Percentiles rank a stretch among this genome's conserved stretches.
Evolutionary conservation across 768 basidiomycete species (phyloP).

Genomic region (Tulasnella sp.): DNA sequence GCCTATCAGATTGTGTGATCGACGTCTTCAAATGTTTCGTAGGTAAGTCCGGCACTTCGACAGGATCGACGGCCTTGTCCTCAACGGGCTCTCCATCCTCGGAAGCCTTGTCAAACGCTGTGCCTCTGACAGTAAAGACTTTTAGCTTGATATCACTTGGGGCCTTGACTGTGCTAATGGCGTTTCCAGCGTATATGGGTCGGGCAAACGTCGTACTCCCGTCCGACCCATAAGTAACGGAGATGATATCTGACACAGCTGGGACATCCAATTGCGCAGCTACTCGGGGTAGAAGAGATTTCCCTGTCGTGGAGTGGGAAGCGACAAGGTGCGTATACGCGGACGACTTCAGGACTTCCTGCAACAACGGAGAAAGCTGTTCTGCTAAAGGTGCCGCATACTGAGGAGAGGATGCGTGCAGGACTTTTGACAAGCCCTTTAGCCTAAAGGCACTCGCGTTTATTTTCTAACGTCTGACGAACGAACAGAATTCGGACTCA

Average conservation of each 20-base stretch:
- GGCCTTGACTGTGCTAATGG: constrained; percentile 82
- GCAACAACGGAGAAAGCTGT: constrained; percentile 67
- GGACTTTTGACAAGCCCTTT: constrained; percentile 50
- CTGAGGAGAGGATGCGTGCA: constrained; percentile 57
- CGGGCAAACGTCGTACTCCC: constrained; percentile 79
- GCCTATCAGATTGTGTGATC: constrained; percentile 80
- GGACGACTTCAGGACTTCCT: constrained; percentile 52
- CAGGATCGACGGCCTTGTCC: constrained; percentile 48
- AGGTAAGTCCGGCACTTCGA: constrained; percentile 42
- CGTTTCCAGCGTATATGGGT: constrained; percentile 96
- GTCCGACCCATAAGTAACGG: constrained; percentile 52
- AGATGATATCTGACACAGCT: constrained; percentile 82
- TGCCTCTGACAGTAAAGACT: constrained; percentile 88
- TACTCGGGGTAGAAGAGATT: constrained; percentile 85
- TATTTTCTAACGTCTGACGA: not conserved
- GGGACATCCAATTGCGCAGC: constrained; percentile 82
- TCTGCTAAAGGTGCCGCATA: constrained; percentile 65
- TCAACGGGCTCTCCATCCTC: constrained; percentile 41
- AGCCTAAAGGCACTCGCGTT: constrained; percentile 33
- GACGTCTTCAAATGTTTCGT: constrained; percentile 60
- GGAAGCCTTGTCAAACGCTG: constrained; percentile 67
- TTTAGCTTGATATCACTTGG: constrained; percentile 68
- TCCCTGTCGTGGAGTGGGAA: constrained; percentile 82
- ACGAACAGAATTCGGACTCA: constrained; percentile 29
- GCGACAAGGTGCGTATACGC: constrained; percentile 82